phyloP scores from a whole-genome alignment of 345 rosid genomes.

The Crucihimalaya himalaica region DNA sequence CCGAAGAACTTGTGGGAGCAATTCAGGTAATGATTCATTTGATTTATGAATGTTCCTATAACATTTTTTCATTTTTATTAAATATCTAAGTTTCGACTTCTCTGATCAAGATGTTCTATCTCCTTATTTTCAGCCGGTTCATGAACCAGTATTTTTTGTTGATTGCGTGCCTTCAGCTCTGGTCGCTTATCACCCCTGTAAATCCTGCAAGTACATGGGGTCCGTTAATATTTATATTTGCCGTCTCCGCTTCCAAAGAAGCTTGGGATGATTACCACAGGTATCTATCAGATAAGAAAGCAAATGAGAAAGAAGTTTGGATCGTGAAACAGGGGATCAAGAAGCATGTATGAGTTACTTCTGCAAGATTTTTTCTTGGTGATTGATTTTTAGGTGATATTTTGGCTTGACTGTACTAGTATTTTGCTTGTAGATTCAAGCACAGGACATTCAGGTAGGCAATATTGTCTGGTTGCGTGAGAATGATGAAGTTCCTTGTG shows the following conservation, averaged over 20 bases:
- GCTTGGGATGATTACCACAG: constrained; percentile 99
- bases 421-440: constrained; percentile 65
- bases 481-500: constrained; percentile 99
- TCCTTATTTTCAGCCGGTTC: constrained; percentile 77
- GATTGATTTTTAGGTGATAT: background rate
- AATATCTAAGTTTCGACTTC: background rate
- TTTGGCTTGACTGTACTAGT: constrained; percentile 19
- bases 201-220: constrained; percentile 99
- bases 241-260: constrained; percentile 96
- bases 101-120: constrained; percentile 16
- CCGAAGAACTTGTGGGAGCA: constrained; percentile 95
- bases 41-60: background rate
- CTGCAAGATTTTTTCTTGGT: constrained; percentile 6
- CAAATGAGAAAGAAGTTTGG: constrained; percentile 97
- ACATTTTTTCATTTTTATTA: background rate
- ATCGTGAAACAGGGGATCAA: constrained; percentile 73
- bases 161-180: constrained; percentile 99
- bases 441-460: constrained; percentile 87
- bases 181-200: constrained; percentile 99
- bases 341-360: constrained; percentile 62
- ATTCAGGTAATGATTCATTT: constrained; percentile 62
- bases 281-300: constrained; percentile 92
- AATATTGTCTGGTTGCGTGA: constrained; percentile 98
- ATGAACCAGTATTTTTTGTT: constrained; percentile 98
- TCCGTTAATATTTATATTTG: constrained; percentile 89